A percentile compares a stretch with the other conserved stretches of the same genome.
phyloP scores from a whole-genome alignment of 1,139 yeast genomes.

The Kazachstania sp. region DNA sequence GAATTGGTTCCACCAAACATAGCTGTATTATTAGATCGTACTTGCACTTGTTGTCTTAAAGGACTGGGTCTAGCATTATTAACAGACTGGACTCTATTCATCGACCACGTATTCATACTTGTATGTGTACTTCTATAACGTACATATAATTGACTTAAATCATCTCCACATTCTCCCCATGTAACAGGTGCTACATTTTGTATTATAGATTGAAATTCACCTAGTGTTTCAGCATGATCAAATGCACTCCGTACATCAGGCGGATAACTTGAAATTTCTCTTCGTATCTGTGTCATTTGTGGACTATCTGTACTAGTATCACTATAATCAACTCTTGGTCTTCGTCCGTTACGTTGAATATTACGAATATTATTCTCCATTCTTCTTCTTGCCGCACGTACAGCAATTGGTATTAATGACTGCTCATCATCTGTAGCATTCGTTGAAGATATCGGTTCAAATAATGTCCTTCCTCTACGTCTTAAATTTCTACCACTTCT shows the following conservation, averaged over 20 bases:
- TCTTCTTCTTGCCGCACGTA: constrained; percentile 4
- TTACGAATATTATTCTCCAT: neutral
- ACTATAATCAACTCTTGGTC: constrained; percentile 5
- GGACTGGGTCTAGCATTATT: neutral
- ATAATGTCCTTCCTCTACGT: constrained; percentile 3
- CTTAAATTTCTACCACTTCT: constrained; percentile 19
- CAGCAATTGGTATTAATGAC: constrained; percentile 9
- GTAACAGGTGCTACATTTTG: constrained; percentile 15
- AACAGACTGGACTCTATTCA: constrained; percentile 9
- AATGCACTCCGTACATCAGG: constrained; percentile 20
- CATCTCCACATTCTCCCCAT: constrained; percentile 15
- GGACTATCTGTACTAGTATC: constrained; percentile 4
- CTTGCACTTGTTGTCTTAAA: neutral
- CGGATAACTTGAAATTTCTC: constrained; percentile 14
- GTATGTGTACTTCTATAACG: constrained; percentile 16
- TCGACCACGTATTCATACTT: constrained; percentile 16
- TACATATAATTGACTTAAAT: constrained; percentile 17
- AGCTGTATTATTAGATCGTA: neutral
- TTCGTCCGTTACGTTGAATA: constrained; percentile 7
- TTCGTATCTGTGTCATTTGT: constrained; percentile 9
- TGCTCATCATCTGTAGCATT: neutral
- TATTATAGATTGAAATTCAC: constrained; percentile 19
- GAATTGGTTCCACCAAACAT: neutral
- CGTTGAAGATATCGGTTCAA: constrained; percentile 4
- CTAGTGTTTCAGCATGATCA: constrained; percentile 19